These are phyloP conservation scores for Theobroma cacao DNA, from an alignment of 345 rosid genomes.

Conservation along the genomic window DNA sequence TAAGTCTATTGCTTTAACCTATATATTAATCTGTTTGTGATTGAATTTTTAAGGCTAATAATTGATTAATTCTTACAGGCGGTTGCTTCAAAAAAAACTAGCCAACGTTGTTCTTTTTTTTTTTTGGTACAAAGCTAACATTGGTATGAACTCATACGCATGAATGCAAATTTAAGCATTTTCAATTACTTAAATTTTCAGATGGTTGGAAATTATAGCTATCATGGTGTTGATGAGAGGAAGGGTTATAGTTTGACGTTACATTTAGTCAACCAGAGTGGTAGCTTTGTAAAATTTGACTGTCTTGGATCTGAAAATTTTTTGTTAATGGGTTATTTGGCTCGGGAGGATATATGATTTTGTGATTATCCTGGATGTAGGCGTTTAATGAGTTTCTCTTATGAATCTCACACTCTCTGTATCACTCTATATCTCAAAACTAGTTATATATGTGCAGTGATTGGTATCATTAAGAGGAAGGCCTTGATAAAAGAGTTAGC, in stretches of 20 bases:
- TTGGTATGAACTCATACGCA: neutral
- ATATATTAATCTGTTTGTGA: neutral
- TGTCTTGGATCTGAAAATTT: too few relatives aligned
- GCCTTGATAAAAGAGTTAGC: slow-evolving; percentile 91
- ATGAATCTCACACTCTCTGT: neutral
- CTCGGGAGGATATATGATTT: neutral
- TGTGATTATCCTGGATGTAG: neutral
- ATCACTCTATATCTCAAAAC: neutral
- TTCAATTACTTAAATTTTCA: neutral
- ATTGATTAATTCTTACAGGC: neutral
- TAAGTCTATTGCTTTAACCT: slow-evolving; percentile 1
- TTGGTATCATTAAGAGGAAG: slow-evolving; percentile 92
- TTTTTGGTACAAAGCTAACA: too few relatives aligned
- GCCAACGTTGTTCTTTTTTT: too few relatives aligned
- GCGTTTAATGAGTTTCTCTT: neutral
- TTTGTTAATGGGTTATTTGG: neutral
- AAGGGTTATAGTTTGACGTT: neutral
- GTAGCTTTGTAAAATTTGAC: neutral
- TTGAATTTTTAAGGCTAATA: neutral
- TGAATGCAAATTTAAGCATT: neutral
- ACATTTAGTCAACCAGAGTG: neutral
- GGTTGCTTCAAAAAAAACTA: neutral
- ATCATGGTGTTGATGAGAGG: neutral
- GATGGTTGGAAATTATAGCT: neutral
- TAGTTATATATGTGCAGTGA: slow-evolving; percentile 44